These are phyloP conservation scores for Diaporthe destruens DNA, from an alignment of 2,329 filamentous ascomycete genomes.

Conservation along the genomic window DNA sequence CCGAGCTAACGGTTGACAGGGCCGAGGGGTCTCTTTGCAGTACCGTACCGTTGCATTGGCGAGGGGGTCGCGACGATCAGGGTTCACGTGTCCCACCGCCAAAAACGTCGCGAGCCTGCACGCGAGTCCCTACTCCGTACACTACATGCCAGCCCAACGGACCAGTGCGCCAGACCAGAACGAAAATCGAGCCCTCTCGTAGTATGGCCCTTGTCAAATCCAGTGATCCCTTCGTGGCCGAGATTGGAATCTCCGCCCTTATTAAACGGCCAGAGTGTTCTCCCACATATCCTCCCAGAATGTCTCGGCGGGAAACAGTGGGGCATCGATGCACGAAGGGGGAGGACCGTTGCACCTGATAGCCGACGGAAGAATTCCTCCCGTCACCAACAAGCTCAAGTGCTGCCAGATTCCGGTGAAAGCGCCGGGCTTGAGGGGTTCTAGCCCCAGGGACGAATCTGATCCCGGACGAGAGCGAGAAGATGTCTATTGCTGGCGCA, in stretches of 20 bases:
- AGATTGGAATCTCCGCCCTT: slow-evolving; percentile 7
- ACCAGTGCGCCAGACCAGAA: neutral
- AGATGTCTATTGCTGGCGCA: neutral
- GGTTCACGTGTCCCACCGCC: slow-evolving; percentile 27
- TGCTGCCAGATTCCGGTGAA: neutral
- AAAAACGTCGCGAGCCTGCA: neutral
- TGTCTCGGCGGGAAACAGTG: slow-evolving; percentile 8
- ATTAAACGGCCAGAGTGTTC: neutral
- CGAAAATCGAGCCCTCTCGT: neutral
- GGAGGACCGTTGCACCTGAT: slow-evolving; percentile 9
- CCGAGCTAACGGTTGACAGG: slow-evolving; percentile 20
- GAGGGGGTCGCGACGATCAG: slow-evolving; percentile 14
- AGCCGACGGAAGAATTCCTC: slow-evolving; percentile 25
- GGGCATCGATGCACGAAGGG: neutral
- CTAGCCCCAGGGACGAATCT: slow-evolving; percentile 11
- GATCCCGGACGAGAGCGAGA: neutral
- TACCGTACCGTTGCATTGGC: slow-evolving; percentile 21
- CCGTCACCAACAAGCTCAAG: slow-evolving; percentile 9
- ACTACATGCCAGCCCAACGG: neutral
- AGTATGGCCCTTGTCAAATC: neutral
- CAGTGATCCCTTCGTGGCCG: neutral
- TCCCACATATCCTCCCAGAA: slow-evolving; percentile 8
- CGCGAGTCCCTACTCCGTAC: neutral
- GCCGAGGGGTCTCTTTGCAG: slow-evolving; percentile 1
- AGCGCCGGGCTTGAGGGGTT: neutral